A percentile compares a stretch with the other conserved stretches of the same genome.
Conservation (phyloP, 2,329 filamentous ascomycete species). For the Penicillium verrucosum region DNA sequence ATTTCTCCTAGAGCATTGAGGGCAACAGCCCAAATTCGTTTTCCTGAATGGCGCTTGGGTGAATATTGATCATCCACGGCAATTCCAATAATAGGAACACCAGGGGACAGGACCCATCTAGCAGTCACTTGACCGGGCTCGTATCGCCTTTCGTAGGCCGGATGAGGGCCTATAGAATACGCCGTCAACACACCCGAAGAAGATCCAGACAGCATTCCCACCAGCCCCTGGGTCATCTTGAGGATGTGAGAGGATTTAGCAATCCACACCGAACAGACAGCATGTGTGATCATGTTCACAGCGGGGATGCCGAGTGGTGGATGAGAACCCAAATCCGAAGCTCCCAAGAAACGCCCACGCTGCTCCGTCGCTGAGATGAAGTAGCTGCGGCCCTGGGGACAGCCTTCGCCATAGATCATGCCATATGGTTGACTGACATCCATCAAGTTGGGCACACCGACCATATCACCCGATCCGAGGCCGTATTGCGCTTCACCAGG, state of each 20-base stretch:
- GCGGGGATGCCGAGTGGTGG: slow-evolving; percentile 72
- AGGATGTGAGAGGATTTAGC: slow-evolving; percentile 75
- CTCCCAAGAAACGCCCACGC: slow-evolving; percentile 69
- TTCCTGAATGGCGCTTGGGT: slow-evolving; percentile 62
- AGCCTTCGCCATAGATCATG: slow-evolving; percentile 79
- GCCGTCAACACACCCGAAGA: slow-evolving; percentile 78
- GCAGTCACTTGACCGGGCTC: slow-evolving; percentile 76
- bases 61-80: slow-evolving; percentile 81
- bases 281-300: slow-evolving; percentile 66
- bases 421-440: slow-evolving; percentile 85
- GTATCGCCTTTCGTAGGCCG: slow-evolving; percentile 60
- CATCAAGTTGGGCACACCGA: slow-evolving; percentile 80
- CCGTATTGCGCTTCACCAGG: slow-evolving; percentile 74
- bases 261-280: slow-evolving; percentile 80
- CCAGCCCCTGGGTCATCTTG: slow-evolving; percentile 67
- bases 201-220: slow-evolving; percentile 80
- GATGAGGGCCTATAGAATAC: slow-evolving; percentile 68
- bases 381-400: slow-evolving; percentile 75
- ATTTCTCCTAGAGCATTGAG: slow-evolving; percentile 91
- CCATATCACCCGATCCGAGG: slow-evolving; percentile 68
- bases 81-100: slow-evolving; percentile 84
- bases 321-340: slow-evolving; percentile 58
- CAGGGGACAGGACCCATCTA: slow-evolving; percentile 86
- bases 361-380: slow-evolving; percentile 72
- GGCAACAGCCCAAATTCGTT: slow-evolving; percentile 84